Evolutionary conservation across 148 eudicot species (phyloP).

Genomic region (Hydrangea macrophylla): DNA sequence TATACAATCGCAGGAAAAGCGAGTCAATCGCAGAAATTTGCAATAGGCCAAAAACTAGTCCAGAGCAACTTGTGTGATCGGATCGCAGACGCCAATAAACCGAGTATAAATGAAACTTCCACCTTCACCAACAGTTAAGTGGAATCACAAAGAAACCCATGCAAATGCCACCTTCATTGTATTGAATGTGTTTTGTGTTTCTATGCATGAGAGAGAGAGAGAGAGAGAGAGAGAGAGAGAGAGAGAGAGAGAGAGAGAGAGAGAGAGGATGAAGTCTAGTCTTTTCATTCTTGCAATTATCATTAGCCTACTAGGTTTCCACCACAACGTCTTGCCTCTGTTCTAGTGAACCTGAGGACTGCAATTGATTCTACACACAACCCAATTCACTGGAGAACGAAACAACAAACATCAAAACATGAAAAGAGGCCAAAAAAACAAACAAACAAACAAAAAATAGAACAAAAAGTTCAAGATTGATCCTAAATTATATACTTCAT

Average conservation of each 20-base stretch:
- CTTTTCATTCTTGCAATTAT: not conserved
- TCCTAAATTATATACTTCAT: not conserved
- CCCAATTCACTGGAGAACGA: not conserved
- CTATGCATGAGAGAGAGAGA: not conserved
- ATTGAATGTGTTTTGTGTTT: no score
- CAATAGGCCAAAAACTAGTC: no score
- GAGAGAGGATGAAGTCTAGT: not conserved
- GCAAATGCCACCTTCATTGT: not conserved
- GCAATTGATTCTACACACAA: not conserved
- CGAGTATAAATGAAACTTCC: no score
- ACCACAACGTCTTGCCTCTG: not conserved
- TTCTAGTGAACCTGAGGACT: not conserved
- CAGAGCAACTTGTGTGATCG: no score
- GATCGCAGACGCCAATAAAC: no score
- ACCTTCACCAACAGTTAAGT: not conserved
- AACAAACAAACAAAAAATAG: not conserved
- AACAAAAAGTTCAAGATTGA: not conserved
- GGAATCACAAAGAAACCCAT: not conserved
- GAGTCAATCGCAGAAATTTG: no score
- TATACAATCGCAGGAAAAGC: no score
- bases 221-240: not conserved
- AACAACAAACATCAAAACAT: not conserved
- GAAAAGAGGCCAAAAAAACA: not conserved
- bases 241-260: not conserved
- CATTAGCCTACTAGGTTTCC: not conserved